A percentile compares a stretch with the other conserved stretches of the same genome.
phyloP scores from a whole-genome alignment of 495 filamentous ascomycete genomes.

The Podospora conica region DNA sequence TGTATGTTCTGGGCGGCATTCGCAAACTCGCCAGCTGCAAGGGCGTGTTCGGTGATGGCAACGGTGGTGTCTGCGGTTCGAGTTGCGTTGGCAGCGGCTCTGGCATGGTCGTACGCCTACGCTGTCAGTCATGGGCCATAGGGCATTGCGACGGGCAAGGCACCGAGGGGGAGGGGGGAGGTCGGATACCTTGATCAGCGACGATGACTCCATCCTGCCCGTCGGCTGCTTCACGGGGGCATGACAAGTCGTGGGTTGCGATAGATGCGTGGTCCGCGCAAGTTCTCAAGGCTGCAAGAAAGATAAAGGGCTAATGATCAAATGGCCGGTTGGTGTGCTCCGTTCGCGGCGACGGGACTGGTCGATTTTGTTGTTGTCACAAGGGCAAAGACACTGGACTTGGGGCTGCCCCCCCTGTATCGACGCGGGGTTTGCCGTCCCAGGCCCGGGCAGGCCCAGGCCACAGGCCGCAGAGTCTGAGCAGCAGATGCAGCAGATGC shows the following conservation, averaged over 20 bases:
- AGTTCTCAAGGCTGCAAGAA: not conserved
- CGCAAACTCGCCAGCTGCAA: conserved; percentile 85
- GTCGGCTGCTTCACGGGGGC: conserved; percentile 1
- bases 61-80: conserved; percentile 68
- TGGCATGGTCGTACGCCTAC: conserved; percentile 84
- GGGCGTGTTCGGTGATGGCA: conserved; percentile 79
- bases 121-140: conserved; percentile 9
- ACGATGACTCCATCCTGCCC: conserved; percentile 34
- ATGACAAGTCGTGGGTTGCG: not conserved
- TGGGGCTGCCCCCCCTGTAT: not conserved
- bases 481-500: not conserved
- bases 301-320: too few species aligned
- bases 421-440: not conserved
- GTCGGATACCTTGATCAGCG: conserved; percentile 37
- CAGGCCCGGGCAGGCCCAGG: too few species aligned
- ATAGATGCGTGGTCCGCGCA: not conserved
- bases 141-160: not conserved
- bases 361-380: not conserved
- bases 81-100: conserved; percentile 67
- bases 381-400: not conserved
- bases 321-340: not conserved
- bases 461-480: not conserved
- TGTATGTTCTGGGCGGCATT: conserved; percentile 67
- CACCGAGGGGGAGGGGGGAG: not conserved
- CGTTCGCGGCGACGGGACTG: not conserved